Evolutionary conservation across 306 rosid genomes (phyloP).

Genomic region (Prinsepia uniflora): DNA sequence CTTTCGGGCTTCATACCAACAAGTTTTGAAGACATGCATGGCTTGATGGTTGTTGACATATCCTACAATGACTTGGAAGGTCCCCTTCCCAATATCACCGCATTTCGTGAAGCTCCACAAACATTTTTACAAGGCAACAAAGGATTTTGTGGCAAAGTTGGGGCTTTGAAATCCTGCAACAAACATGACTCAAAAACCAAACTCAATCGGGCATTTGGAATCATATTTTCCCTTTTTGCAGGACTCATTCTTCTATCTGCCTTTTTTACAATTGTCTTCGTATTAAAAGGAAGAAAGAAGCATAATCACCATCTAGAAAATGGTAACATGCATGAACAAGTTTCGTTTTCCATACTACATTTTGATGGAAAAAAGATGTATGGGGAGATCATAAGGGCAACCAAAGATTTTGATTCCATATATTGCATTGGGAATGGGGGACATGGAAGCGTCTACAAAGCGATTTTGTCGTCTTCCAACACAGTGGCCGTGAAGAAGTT

Average conservation of each 20-base stretch:
- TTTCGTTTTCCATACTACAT: background rate
- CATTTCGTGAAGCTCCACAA: constrained; percentile 3
- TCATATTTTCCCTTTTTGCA: constrained; percentile 14
- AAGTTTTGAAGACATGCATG: background rate
- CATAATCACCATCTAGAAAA: background rate
- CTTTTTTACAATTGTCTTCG: background rate
- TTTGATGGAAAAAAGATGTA: constrained; percentile 7
- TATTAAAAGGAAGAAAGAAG: background rate
- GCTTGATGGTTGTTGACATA: constrained; percentile 11
- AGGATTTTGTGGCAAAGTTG: constrained; percentile 14
- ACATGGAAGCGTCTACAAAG: constrained; percentile 14
- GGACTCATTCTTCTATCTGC: background rate
- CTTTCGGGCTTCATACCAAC: constrained; percentile 20
- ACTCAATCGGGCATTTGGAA: background rate
- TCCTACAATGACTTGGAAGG: constrained; percentile 22
- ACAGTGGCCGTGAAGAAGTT: constrained; percentile 21
- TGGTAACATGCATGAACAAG: background rate
- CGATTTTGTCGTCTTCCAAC: background rate
- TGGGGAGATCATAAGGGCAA: constrained; percentile 8
- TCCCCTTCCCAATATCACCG: constrained; percentile 15
- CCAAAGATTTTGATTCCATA: background rate
- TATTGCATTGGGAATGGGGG: constrained; percentile 23
- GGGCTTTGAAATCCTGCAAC: constrained; percentile 2
- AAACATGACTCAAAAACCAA: background rate
- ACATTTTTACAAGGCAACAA: constrained; percentile 15